A percentile compares a stretch with the other conserved stretches of the same genome.
Evolutionary conservation across 2,329 filamentous ascomycete species (phyloP).

Genomic region (Neopestalotiopsis clavispora): DNA sequence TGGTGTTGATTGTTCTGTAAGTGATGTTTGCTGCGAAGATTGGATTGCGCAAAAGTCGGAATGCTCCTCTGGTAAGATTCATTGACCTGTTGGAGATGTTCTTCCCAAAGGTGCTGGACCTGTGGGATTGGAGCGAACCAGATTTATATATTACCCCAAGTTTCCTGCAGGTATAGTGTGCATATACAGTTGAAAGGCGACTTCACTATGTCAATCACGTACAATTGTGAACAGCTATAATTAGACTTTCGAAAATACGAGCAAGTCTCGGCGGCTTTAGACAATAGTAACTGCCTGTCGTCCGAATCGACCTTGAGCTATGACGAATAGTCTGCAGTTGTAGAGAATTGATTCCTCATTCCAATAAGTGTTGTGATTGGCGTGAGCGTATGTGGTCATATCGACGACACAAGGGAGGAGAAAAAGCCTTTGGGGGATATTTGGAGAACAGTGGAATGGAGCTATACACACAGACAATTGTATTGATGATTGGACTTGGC

Average conservation of each 20-base stretch:
- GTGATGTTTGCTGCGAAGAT: background rate
- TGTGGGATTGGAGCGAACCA: background rate
- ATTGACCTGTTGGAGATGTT: background rate
- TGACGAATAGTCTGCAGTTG: background rate
- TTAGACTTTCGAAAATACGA: background rate
- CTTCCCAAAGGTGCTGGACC: background rate
- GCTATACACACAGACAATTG: background rate
- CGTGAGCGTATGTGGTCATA: conserved; percentile 3
- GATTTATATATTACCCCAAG: background rate
- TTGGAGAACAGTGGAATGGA: background rate
- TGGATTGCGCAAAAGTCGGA: conserved; percentile 3
- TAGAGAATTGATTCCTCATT: background rate
- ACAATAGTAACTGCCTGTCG: background rate
- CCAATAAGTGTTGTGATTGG: background rate
- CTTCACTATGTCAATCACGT: background rate
- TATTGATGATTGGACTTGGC: background rate
- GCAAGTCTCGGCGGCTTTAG: background rate
- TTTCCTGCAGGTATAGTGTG: background rate
- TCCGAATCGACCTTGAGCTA: background rate
- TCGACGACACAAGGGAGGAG: background rate
- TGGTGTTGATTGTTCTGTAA: conserved; percentile 28
- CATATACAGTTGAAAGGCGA: background rate
- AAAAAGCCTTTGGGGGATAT: background rate
- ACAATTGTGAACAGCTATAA: background rate
- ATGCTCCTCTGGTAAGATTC: conserved; percentile 5